Conservation (phyloP, 352 stramenopile genomes). For the Aphanomyces cochlioides region DNA sequence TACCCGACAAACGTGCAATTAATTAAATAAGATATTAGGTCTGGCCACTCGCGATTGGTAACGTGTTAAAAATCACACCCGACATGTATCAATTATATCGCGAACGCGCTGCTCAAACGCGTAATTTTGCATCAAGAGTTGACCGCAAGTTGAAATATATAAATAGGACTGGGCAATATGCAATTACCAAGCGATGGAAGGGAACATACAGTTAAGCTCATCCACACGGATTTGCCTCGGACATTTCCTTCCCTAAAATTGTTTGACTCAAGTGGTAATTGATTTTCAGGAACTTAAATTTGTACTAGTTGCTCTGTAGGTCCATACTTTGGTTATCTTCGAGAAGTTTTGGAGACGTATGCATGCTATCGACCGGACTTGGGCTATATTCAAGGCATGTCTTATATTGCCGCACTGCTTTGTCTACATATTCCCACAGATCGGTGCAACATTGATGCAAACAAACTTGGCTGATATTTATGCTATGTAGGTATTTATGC, state of each 20-base stretch:
- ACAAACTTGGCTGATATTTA: conserved; percentile 10
- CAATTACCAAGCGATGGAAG: conserved; percentile 41
- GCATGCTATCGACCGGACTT: conserved; percentile 82
- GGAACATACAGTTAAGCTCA: conserved; percentile 75
- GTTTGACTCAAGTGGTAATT: conserved; percentile 56
- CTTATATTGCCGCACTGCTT: conserved; percentile 79
- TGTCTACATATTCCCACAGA: conserved; percentile 84
- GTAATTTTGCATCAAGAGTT: conserved; percentile 16
- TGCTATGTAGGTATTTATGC: conserved; percentile 37
- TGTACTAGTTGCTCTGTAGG: not conserved
- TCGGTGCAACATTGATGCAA: conserved; percentile 38
- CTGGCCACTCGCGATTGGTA: conserved; percentile 82
- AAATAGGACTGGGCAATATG: conserved; percentile 19
- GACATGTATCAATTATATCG: conserved; percentile 86
- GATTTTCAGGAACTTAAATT: not conserved
- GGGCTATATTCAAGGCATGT: conserved; percentile 89
- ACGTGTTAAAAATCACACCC: conserved; percentile 80
- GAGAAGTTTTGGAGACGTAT: conserved; percentile 83
- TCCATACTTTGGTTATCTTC: conserved; percentile 69
- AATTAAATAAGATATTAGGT: conserved; percentile 42
- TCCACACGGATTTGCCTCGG: conserved; percentile 81
- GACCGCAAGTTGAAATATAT: conserved; percentile 14
- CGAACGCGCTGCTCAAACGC: conserved; percentile 38
- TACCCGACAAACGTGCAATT: not conserved
- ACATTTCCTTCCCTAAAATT: conserved; percentile 80